A percentile compares a stretch with the other conserved stretches of the same genome.
Evolutionary conservation across 331 rosid species (phyloP).

Genomic region (Quercus tomentella): DNA sequence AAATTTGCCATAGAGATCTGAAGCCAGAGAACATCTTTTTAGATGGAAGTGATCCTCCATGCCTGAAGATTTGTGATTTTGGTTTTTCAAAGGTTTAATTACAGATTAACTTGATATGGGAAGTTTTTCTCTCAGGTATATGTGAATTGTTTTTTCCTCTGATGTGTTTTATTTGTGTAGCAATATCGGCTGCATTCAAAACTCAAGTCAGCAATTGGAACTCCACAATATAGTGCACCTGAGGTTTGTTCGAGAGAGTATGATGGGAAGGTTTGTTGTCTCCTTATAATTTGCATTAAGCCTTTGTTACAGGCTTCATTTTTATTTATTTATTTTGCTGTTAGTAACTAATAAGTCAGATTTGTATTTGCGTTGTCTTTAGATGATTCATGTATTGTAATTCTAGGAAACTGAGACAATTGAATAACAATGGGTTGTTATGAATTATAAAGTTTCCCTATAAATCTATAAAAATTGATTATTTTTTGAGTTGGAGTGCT

Average conservation of each 20-base stretch:
- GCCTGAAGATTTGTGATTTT: conserved; percentile 74
- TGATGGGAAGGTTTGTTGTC: conserved; percentile 68
- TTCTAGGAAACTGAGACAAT: not conserved
- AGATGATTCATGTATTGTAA: not conserved
- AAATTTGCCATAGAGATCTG: conserved; percentile 62
- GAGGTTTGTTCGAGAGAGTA: conserved; percentile 94
- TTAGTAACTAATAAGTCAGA: not conserved
- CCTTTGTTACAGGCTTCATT: not conserved
- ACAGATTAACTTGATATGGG: conserved; percentile 7
- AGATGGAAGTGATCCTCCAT: conserved; percentile 88
- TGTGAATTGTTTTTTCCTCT: conserved; percentile 8
- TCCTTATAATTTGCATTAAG: not conserved
- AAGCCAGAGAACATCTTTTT: conserved; percentile 85
- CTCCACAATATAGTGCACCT: conserved; percentile 87
- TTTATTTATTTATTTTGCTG: not conserved
- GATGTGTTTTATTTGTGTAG: conserved; percentile 44
- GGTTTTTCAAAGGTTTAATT: conserved; percentile 74
- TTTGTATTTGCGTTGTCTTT: not conserved
- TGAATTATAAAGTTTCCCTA: not conserved
- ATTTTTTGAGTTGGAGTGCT: not conserved
- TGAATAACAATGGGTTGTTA: not conserved
- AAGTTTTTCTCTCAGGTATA: conserved; percentile 8
- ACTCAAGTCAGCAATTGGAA: conserved; percentile 87
- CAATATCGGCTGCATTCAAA: conserved; percentile 85
- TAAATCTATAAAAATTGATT: not conserved